phyloP scores from a whole-genome alignment of 2,329 filamentous ascomycete genomes.

The Xylariaceae sp. region DNA sequence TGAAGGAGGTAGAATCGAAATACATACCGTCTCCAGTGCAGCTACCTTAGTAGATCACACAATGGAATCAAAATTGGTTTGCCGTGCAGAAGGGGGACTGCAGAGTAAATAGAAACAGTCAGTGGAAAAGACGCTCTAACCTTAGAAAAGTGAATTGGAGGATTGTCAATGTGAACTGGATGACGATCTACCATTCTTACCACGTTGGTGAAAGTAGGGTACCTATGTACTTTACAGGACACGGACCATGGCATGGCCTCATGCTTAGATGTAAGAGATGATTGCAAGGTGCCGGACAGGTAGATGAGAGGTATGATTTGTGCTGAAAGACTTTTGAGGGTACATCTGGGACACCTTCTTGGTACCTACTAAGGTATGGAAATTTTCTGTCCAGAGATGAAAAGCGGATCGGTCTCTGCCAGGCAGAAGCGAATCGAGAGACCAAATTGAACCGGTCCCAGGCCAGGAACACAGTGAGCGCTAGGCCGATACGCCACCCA shows the following conservation, averaged over 20 bases:
- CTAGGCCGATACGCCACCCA: slow-evolving; percentile 14
- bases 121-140: not conserved
- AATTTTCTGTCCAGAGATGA: not conserved
- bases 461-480: slow-evolving; percentile 6
- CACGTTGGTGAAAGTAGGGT: slow-evolving; percentile 12
- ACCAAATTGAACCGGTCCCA: not conserved
- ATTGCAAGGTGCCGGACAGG: too few relatives aligned
- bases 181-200: slow-evolving; percentile 13
- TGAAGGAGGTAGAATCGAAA: slow-evolving; percentile 3
- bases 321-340: too few relatives aligned
- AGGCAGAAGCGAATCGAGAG: slow-evolving; percentile 4
- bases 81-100: not conserved
- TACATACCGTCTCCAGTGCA: slow-evolving; percentile 3
- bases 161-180: slow-evolving; percentile 4
- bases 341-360: too few relatives aligned
- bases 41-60: not conserved
- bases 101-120: slow-evolving; percentile 1
- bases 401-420: not conserved
- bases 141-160: not conserved
- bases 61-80: not conserved
- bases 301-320: too few relatives aligned
- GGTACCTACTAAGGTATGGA: too few relatives aligned
- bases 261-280: too few relatives aligned
- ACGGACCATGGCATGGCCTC: too few relatives aligned
- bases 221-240: too few relatives aligned